Base-by-base conservation (phyloP, 139 green algal genomes). In the Haematococcus sp. region DNA sequence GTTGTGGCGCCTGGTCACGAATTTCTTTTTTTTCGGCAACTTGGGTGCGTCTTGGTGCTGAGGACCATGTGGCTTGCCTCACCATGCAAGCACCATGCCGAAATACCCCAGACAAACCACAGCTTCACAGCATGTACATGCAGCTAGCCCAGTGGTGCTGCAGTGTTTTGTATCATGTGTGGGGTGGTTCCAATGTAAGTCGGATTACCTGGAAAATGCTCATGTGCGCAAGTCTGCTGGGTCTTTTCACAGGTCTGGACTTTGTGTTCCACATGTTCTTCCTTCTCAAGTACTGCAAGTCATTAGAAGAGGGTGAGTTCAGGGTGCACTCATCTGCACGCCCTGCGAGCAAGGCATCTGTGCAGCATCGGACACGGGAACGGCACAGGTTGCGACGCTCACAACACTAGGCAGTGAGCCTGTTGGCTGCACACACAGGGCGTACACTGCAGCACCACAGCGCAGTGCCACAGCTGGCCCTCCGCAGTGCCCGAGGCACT, bases 251-350 rank as follows among this genome's bases (percentile, higher is more conserved):
- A 97, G 92, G 93, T 20, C 67, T 99, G 30, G 96, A 99, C 76
- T 99, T 98, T 76, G 82, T 99, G 13, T 99, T 99, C 81, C 96
- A 99, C 87, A 98, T 99, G 93, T 99, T 98, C 87, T 99, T 99
- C 82, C 86, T 99, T 11, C 76, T 97, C 22, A 94, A 96, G 71
- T 99, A 99, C 87, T 95, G 83, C 84, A 97, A 96, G 77, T 84
- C 91, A 1, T 77, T 99, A 54, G 96, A 99, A 72, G 96, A 99
- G 78, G 96, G 89, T 84, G 71, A 71, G 73, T 51, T 43, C 40
- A 49, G 7, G 11, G 11, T 49, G n/a, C 40, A 49, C 11, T 27
- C 54, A 61, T 13, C 23, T 19, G 9, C 9, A 61, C 54, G 23
- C 15, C 15, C 17, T 55, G 46, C 17, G 46, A 23, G 17, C 46